Evolutionary conservation across 768 basidiomycete genomes (phyloP).

Genomic region (Lepiota venenata): DNA sequence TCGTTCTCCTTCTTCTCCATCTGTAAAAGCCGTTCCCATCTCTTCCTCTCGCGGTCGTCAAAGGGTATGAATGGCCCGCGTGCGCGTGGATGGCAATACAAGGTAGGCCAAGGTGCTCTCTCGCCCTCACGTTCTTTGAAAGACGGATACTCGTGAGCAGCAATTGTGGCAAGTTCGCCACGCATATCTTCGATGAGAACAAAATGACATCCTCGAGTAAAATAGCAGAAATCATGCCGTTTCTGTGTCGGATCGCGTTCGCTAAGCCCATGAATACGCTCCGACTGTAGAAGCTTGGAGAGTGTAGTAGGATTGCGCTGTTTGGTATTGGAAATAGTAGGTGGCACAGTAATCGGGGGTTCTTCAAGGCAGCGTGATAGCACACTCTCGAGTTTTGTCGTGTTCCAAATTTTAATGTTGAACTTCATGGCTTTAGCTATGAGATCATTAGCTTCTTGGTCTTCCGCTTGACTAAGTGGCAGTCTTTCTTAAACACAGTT

Average conservation of each 20-base stretch:
- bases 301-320: slow-evolving; percentile 35
- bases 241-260: slow-evolving; percentile 92
- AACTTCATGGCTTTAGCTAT: slow-evolving; percentile 64
- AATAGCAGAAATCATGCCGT: slow-evolving; percentile 87
- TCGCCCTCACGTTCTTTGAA: slow-evolving; percentile 46
- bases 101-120: slow-evolving; percentile 75
- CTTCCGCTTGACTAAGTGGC: slow-evolving; percentile 24
- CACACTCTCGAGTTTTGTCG: slow-evolving; percentile 68
- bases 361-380: slow-evolving; percentile 59
- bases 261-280: slow-evolving; percentile 80
- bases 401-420: slow-evolving; percentile 86
- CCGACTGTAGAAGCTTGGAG: slow-evolving; percentile 68
- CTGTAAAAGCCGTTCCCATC: slow-evolving; percentile 59
- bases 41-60: slow-evolving; percentile 67
- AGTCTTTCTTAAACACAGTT: background rate
- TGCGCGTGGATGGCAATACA: slow-evolving; percentile 73
- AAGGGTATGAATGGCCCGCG: slow-evolving; percentile 75
- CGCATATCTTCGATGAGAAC: slow-evolving; percentile 90
- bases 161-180: slow-evolving; percentile 80
- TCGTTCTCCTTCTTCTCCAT: slow-evolving; percentile 43
- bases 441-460: slow-evolving; percentile 38
- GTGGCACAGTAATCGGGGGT: slow-evolving; percentile 21
- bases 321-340: slow-evolving; percentile 25
- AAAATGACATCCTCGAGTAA: slow-evolving; percentile 70
- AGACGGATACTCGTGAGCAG: slow-evolving; percentile 75